Evolutionary conservation across 2,329 filamentous ascomycete genomes (phyloP), one percentile per base, ranked within the genome.

Genomic region (Monosporascus sp.): DNA sequence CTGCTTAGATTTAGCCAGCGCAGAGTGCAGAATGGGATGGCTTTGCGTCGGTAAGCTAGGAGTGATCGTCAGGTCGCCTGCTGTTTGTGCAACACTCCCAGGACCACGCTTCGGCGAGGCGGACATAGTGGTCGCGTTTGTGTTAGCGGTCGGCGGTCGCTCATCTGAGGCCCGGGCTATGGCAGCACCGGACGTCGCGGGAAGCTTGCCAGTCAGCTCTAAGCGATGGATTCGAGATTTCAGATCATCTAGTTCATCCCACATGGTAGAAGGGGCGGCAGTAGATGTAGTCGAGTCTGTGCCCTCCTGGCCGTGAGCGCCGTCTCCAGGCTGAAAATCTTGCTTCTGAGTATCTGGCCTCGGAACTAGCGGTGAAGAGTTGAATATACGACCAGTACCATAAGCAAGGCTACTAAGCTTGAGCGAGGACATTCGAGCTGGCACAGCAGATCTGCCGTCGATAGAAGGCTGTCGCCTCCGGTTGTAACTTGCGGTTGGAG

Each of bases 181-280:
- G 2, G 89, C 88, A 2, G 89, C 89, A 37, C 86, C 88, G 3
- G 91, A 93, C 2, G 89, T 91, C 1, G 89, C 76, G 0, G 92
- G 91, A 37, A 94, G 75, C 70, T 95, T 96, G 54, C 92, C 92
- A 2, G 90, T 95, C 61, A 95, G 72, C 69, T 97, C 94, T 9
- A 99, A 80, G 55, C 91, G 89, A 62, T 90, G 86, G 62, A 99
- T 96, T 31, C 94, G 85, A 41, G 90, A 94, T 69, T 97, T 97
- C 47, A 99, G 75, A 59, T 97, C 94, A 63, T 97, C 94, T 27
- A 99, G 74, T 70, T 99, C 94, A 67, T 97, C 94, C 94, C 94
- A 99, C 3, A 99, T 90, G 0, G 91, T 97, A 2, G 91, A 95
- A 14, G 92, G 90, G 1, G 90, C 91, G 1, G 87, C 91, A 1